Base-by-base conservation (phyloP, 495 filamentous ascomycete genomes). In the Penicillium soppii region DNA sequence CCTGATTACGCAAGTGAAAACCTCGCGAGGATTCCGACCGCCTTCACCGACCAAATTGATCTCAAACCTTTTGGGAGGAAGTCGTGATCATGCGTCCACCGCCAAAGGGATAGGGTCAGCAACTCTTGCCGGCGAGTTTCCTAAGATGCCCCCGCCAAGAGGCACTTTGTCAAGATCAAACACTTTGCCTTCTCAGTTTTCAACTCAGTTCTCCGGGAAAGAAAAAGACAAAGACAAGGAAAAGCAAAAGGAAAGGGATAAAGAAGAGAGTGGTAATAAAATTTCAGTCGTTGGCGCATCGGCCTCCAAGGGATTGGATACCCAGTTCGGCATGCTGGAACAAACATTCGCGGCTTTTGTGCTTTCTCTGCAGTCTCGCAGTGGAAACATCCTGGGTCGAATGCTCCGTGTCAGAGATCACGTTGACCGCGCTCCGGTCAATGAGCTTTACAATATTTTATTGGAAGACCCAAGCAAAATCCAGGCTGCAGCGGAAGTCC, bases 11-110 rank as follows among this genome's bases (percentile, higher is more conserved):
- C 62, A 85, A 75, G 63, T 73, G 72, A 50, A 82, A 72, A 59
- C 81, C 56, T 53, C 76, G 52, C 53, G 77, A 59, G 57, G 76
- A 0, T 86, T 89, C 57, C 79, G 90, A 17, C 84, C 88, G 9
- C 81, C 85, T 9, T 96, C 91, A 8, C 92, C 94, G 0, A 89
- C 92, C 29, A 98, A 97, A 67, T 70, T 97, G 59, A 78, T 98
- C 21, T 94, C 91, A 0, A 94, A 81, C 56, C 79, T 98, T 43
- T 74, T 96, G 25, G 82, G 82, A 39, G 80, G 81, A 16, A 79
- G 71, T 26, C 73, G 71, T 29, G 73, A 76, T 1, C 63, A 61
- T 36, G 55, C 57, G 0, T 58, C 69, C 2, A 66, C 56, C 7
- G 39, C 66, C 10, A 77, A 75, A 50, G 52, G 50, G 61, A 56